A percentile compares a stretch with the other conserved stretches of the same genome.
Conservation (phyloP, 2,329 filamentous ascomycete genomes). For the Apiospora kogelbergensis region DNA sequence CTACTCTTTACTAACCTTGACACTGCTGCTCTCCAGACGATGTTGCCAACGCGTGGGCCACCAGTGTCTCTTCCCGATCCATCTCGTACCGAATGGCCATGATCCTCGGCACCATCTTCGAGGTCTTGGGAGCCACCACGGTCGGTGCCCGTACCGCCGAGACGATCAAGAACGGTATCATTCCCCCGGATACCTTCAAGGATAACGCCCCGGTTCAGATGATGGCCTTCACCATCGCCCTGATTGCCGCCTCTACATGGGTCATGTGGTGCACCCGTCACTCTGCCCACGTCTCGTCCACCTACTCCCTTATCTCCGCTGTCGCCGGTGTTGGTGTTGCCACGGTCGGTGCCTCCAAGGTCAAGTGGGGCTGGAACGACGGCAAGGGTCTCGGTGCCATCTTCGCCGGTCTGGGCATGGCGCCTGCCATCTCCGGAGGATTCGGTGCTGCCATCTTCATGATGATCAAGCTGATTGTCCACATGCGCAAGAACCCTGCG, state of each 20-base stretch:
- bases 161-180: slow-evolving; percentile 80
- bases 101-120: slow-evolving; percentile 65
- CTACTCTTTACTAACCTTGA: not conserved
- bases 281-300: slow-evolving; percentile 72
- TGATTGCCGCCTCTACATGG: slow-evolving; percentile 67
- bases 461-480: slow-evolving; percentile 71
- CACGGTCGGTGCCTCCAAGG: slow-evolving; percentile 58
- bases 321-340: slow-evolving; percentile 70
- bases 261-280: slow-evolving; percentile 79
- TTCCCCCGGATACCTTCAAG: slow-evolving; percentile 58
- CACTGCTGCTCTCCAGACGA: slow-evolving; percentile 53
- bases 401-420: slow-evolving; percentile 71
- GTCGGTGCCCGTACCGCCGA: slow-evolving; percentile 70
- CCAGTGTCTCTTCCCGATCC: slow-evolving; percentile 77
- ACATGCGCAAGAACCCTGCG: slow-evolving; percentile 69
- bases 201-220: slow-evolving; percentile 66
- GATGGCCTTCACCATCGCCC: slow-evolving; percentile 64
- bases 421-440: slow-evolving; percentile 63
- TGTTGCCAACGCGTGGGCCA: slow-evolving; percentile 83
- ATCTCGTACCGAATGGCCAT: slow-evolving; percentile 70
- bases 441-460: slow-evolving; percentile 70
- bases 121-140: slow-evolving; percentile 65
- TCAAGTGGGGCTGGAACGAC: slow-evolving; percentile 69
- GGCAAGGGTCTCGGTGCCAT: slow-evolving; percentile 71
- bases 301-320: slow-evolving; percentile 69